These are phyloP conservation scores for Plantago ovata DNA, from an alignment of 257 asterid species.

Conservation along the genomic window DNA sequence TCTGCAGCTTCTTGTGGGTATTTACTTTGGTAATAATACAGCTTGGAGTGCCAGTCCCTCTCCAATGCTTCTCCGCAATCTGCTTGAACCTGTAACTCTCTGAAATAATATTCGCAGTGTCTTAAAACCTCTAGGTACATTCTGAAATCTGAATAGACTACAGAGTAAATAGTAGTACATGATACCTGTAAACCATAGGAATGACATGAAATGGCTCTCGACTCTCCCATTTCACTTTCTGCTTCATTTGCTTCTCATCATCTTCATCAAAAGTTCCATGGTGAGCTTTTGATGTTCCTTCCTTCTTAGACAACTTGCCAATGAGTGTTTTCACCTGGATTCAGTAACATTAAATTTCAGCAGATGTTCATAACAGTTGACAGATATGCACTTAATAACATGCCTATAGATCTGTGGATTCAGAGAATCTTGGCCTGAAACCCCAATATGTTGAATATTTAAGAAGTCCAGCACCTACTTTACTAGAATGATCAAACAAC, in stretches of 20 bases:
- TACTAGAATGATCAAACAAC: no score
- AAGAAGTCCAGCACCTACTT: no score
- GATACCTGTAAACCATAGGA: conserved; percentile 51
- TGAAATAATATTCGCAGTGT: conserved; percentile 12
- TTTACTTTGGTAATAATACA: conserved; percentile 28
- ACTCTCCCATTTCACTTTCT: conserved; percentile 44
- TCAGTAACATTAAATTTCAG: neutral
- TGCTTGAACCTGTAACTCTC: conserved; percentile 47
- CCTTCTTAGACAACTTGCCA: conserved; percentile 58
- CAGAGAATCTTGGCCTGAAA: no score
- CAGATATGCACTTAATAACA: neutral
- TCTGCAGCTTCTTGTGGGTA: conserved; percentile 52
- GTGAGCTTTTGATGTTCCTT: conserved; percentile 56
- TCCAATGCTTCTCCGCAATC: conserved; percentile 33
- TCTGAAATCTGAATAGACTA: no score
- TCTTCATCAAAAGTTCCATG: conserved; percentile 55
- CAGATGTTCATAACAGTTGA: neutral
- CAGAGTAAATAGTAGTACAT: neutral
- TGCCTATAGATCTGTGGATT: neutral
- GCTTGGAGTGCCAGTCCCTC: conserved; percentile 42
- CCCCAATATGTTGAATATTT: no score
- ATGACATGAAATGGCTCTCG: conserved; percentile 45
- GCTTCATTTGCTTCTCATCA: conserved; percentile 52
- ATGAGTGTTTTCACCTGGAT: conserved; percentile 48
- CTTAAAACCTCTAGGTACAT: neutral